phyloP scores from a whole-genome alignment of 257 asterid genomes.

The Avicennia marina region DNA sequence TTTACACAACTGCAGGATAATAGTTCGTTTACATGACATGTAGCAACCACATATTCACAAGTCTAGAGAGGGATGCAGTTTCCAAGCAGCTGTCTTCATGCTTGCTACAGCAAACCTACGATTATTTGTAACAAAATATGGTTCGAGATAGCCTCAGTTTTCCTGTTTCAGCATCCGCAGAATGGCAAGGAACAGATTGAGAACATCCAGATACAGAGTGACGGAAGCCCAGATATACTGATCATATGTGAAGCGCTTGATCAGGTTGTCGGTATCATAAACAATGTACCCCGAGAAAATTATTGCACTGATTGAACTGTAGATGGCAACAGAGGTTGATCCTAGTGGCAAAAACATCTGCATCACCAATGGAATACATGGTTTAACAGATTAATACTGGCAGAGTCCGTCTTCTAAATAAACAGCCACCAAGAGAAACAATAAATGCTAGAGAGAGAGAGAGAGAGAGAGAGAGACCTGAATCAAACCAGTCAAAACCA shows the following conservation, averaged over 20 bases:
- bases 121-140: too few species aligned
- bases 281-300: conserved; percentile 85
- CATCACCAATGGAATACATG: conserved; percentile 23
- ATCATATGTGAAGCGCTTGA: conserved; percentile 92
- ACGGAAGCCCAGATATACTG: conserved; percentile 99
- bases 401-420: too few species aligned
- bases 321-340: conserved; percentile 61
- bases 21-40: too few species aligned
- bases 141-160: conserved; percentile 52
- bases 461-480: conserved; percentile 45
- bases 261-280: conserved; percentile 86
- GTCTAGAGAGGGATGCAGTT: too few species aligned
- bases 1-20: too few species aligned
- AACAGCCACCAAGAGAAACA: too few species aligned
- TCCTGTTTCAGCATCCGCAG: conserved; percentile 84
- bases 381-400: too few species aligned
- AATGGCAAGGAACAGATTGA: conserved; percentile 94
- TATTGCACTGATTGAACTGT: conserved; percentile 80
- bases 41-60: too few species aligned
- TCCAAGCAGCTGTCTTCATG: too few species aligned
- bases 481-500: conserved; percentile 73
- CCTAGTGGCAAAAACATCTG: conserved; percentile 91
- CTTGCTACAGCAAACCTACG: too few species aligned
- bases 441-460: too few species aligned
- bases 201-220: conserved; percentile 49